These are phyloP conservation scores for Rhodotorula sp. DNA, from an alignment of 1,284 basidiomycete genomes.

Conservation along the genomic window DNA sequence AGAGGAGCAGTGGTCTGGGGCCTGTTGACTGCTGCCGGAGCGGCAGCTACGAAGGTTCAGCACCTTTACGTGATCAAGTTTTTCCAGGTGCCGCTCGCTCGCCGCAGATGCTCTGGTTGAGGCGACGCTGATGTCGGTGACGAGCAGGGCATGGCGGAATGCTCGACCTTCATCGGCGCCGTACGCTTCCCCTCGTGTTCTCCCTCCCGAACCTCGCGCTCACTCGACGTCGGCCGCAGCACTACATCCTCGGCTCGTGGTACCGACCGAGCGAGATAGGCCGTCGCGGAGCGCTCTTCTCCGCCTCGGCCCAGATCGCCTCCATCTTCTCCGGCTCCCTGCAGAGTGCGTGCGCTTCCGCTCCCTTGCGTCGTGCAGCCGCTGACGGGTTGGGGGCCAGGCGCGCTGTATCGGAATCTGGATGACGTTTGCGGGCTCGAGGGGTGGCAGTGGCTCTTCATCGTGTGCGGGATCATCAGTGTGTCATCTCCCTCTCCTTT, in stretches of 20 bases:
- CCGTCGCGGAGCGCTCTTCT: conserved; percentile 69
- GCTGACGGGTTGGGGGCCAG: conserved; percentile 39
- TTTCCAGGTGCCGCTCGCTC: conserved; percentile 54
- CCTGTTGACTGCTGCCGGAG: conserved; percentile 33
- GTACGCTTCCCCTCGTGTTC: neutral
- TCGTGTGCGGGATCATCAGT: conserved; percentile 68
- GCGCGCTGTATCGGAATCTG: conserved; percentile 61
- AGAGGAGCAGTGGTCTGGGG: conserved; percentile 6
- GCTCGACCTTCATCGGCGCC: conserved; percentile 69
- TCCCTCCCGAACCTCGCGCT: neutral
- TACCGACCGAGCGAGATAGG: conserved; percentile 58
- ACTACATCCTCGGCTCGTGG: conserved; percentile 17
- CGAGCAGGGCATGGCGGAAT: conserved; percentile 61
- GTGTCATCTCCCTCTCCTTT: conserved; percentile 47
- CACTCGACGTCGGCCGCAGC: neutral
- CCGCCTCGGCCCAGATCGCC: conserved; percentile 62
- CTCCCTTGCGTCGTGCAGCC: neutral
- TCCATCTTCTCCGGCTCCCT: conserved; percentile 63
- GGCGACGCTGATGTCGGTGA: neutral
- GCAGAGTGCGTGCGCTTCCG: conserved; percentile 49
- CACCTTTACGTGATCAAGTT: conserved; percentile 71
- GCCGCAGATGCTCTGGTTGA: no score
- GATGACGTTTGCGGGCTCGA: conserved; percentile 60
- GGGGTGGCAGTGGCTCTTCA: conserved; percentile 69
- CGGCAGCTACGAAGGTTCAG: conserved; percentile 33